A percentile compares a stretch with the other conserved stretches of the same genome.
These are phyloP conservation scores for Carex myosuroides DNA, from an alignment of 176 grass and related monocot species.

Conservation along the genomic window DNA sequence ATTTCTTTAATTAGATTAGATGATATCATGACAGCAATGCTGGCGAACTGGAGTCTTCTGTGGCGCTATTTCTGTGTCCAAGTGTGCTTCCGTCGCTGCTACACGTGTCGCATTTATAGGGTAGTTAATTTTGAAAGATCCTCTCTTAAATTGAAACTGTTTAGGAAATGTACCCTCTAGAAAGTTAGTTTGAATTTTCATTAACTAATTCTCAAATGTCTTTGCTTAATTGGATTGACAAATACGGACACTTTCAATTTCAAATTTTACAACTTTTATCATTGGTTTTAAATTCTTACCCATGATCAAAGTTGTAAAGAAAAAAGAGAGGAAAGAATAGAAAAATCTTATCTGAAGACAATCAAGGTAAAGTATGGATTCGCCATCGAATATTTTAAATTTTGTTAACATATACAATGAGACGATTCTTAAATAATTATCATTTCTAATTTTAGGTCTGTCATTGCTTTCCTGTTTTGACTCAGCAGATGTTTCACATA, in stretches of 20 bases:
- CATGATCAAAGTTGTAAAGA: too few relatives aligned
- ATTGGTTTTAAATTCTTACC: too few relatives aligned
- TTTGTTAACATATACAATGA: neutral
- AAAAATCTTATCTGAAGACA: too few relatives aligned
- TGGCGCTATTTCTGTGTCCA: neutral
- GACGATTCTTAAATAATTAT: neutral
- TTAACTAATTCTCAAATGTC: neutral
- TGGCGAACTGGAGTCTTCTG: neutral
- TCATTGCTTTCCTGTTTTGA: conserved; percentile 1
- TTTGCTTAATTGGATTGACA: neutral
- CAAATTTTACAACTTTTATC: neutral
- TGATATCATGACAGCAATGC: neutral
- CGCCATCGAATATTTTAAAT: neutral
- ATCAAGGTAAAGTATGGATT: neutral
- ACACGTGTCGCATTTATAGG: neutral
- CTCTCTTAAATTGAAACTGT: neutral
- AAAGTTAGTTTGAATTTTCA: neutral
- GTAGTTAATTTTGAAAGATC: neutral
- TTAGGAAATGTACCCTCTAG: neutral
- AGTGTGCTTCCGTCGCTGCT: neutral
- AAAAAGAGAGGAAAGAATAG: too few relatives aligned
- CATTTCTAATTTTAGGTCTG: neutral
- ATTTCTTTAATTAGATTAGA: too few relatives aligned
- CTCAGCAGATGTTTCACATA: neutral
- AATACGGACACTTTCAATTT: neutral